phyloP scores from a whole-genome alignment of 192 early-diverging fungal species.

The Rhizoclosmatium sp. region DNA sequence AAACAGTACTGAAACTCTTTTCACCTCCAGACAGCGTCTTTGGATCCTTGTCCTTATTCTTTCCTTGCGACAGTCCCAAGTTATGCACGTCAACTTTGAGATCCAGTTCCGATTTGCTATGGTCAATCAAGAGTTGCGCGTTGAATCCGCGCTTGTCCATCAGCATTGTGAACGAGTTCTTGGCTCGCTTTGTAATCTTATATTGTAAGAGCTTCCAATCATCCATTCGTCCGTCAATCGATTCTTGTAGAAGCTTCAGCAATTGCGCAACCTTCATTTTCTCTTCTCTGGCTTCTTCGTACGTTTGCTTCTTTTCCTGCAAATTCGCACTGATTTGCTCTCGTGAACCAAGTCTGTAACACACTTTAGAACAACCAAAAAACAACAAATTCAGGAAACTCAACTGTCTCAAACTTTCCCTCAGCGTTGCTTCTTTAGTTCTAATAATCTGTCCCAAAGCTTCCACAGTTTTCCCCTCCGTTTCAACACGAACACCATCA shows the following conservation, averaged over 20 bases:
- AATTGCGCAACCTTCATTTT: constrained; percentile 14
- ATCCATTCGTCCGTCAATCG: constrained; percentile 65
- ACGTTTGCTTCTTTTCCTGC: neutral
- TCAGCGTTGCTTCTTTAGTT: neutral
- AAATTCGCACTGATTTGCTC: constrained; percentile 17
- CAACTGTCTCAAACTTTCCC: constrained; percentile 26
- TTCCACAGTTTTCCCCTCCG: neutral
- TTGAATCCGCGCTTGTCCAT: constrained; percentile 83
- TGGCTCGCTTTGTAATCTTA: constrained; percentile 79
- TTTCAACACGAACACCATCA: constrained; percentile 18
- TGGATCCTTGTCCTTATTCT: constrained; percentile 79
- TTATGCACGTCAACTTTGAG: constrained; percentile 50
- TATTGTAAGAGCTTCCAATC: constrained; percentile 75
- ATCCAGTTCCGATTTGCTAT: constrained; percentile 64
- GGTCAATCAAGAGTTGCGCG: constrained; percentile 81
- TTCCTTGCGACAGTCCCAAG: constrained; percentile 14
- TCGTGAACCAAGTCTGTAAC: neutral
- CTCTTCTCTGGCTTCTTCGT: constrained; percentile 36
- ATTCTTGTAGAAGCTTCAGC: constrained; percentile 50
- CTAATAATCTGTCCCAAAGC: neutral
- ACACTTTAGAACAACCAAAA: neutral
- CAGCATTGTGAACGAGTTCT: constrained; percentile 74
- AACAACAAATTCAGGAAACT: neutral
- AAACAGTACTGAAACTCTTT: constrained; percentile 95
- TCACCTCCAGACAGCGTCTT: constrained; percentile 96